Base-by-base conservation (phyloP, 768 basidiomycete genomes). In the Mycena galericulata region DNA sequence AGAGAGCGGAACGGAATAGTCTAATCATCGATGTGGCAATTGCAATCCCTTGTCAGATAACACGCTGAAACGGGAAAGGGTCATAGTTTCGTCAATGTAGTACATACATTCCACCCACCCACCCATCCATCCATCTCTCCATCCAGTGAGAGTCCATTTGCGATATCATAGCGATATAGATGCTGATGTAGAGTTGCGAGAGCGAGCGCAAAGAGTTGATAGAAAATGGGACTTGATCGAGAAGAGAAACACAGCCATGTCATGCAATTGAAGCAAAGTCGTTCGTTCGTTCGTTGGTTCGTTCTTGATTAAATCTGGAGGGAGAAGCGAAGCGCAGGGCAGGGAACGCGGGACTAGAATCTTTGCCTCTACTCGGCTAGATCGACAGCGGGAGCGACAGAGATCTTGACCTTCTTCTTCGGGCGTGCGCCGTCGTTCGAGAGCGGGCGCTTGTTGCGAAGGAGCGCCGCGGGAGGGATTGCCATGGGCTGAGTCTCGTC, bases 351-450 rank as follows among this genome's bases (percentile, higher is more conserved):
- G 62, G 17, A 62, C 61, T 8, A 59, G 47, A 59, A 32, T 26
- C 49, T 27, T 58, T 45, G 34, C 34, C 8, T 62, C 72, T 79
- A 94, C 78, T 94, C 92, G 34, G 91, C 92, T 5, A 94, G 86
- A 79, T 94, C 92, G 69, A 95, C 87, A 54, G 86, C 88, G 63
- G 83, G 77, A 43, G 88, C 87, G 43, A 94, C 79, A 18, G 92
- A 95, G 54, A 94, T 86, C 80, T 94, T 95, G 67, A 89, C 72
- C 74, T 87, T 92, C 82, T 93, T 94, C 71, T 70, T 76, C 14
- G 79, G 79, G 55, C 79, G 75, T n/a, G 68, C 74, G 27, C 71
- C 72, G 43, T 78, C 78, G 45, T 56, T 68, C 67, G 61, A 50
- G 47, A 64, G 58, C 45, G 43, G 73, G 70, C 67, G 68, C 68